Base-by-base conservation (phyloP, 2,329 filamentous ascomycete genomes). In the Talaromyces pinophilus region DNA sequence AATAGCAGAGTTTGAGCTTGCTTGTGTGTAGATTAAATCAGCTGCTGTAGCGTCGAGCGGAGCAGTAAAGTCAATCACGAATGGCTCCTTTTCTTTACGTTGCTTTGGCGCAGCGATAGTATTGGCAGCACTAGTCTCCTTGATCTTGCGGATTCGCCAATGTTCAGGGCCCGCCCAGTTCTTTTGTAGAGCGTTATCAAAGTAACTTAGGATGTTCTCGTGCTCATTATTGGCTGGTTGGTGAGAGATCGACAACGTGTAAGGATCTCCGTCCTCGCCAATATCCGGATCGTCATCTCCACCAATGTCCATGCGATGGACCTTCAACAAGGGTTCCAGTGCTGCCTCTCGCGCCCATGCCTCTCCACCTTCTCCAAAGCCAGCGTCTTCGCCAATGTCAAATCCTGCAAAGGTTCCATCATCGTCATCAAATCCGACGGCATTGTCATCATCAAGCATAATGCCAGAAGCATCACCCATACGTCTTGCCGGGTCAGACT, bases 81-180 rank as follows among this genome's bases (percentile, higher is more conserved):
- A 99, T 0, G 92, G 90, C 75, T 97, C 94, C 79, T 97, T 99
- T 78, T 98, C 95, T 78, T 97, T 98, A 69, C 93, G 87, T 72
- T 89, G 87, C 69, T 89, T 74, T 78, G 86, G 72, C 72, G 81
- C 76, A 5, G 77, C 68, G 60, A 63, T 71, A 17, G 74, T 78
- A 38, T 80, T 81, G 15, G 86, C 83, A 8, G 85, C 82, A 7
- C 87, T 84, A 78, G 93, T 83, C 65, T 88, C 86, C 72, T 98
- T 98, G 78, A 99, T 95, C 75, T 93, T 92, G 69, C 92, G 87
- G 75, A 99, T 98, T 71, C 94, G 90, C 95, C 95, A 99, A 79
- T 99, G 95, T 77, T 98, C 95, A n/a, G 95, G 94, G 59, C 93
- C 96, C 5, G 91, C 90, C 94, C 95, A 99, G 74, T 97, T 97